These are phyloP conservation scores for Hypoxylon intermedium DNA, from an alignment of 495 filamentous ascomycete species.

Conservation along the genomic window DNA sequence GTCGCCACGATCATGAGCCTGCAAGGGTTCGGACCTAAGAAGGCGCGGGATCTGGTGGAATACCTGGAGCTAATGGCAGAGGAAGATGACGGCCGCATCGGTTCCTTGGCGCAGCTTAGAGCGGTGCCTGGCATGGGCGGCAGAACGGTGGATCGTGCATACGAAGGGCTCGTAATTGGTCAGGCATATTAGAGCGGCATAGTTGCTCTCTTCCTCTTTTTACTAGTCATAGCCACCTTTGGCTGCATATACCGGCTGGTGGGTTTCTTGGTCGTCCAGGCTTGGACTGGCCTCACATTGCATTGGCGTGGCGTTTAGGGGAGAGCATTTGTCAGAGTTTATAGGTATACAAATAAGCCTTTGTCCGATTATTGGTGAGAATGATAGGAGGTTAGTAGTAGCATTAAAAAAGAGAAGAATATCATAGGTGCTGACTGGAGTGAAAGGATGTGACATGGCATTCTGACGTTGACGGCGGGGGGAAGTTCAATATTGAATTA, in stretches of 20 bases:
- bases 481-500: too few relatives aligned
- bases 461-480: too few relatives aligned
- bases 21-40: constrained; percentile 71
- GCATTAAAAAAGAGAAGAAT: too few relatives aligned
- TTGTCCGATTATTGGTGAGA: constrained; percentile 4
- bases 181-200: neutral
- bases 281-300: constrained; percentile 15
- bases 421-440: too few relatives aligned
- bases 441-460: too few relatives aligned
- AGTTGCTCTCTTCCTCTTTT: neutral
- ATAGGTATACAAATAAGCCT: constrained; percentile 5
- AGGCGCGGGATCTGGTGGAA: constrained; percentile 67
- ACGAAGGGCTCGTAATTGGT: constrained; percentile 46
- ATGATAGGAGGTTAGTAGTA: too few relatives aligned
- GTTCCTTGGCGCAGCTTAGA: constrained; percentile 59
- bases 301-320: constrained; percentile 33
- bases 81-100: constrained; percentile 50
- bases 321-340: constrained; percentile 17
- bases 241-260: constrained; percentile 19
- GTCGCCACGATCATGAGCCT: constrained; percentile 73
- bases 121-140: constrained; percentile 66
- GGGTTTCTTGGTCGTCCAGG: constrained; percentile 18
- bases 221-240: constrained; percentile 12
- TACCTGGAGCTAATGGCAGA: constrained; percentile 59
- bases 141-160: constrained; percentile 64